Evolutionary conservation across 192 early-diverging fungal species (phyloP).

Genomic region (Nowakowskiella sp.): DNA sequence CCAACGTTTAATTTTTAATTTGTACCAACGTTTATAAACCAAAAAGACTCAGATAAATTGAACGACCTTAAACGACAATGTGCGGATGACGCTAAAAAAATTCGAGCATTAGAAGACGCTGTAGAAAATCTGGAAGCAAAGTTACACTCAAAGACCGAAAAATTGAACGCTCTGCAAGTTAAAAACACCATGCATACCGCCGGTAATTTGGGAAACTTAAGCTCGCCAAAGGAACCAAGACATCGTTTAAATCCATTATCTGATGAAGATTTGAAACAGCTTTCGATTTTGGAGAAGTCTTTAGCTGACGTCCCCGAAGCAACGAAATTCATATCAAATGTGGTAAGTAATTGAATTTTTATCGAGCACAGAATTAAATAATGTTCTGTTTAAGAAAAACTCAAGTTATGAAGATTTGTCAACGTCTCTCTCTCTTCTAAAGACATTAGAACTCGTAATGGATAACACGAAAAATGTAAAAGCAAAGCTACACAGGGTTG

Average conservation of each 20-base stretch:
- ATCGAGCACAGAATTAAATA: slow-evolving; percentile 2
- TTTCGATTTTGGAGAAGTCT: not conserved
- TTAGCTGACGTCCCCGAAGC: not conserved
- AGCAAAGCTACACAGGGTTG: slow-evolving; percentile 8
- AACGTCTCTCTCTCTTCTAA: too few relatives aligned
- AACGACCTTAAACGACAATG: slow-evolving; percentile 29
- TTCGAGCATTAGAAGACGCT: slow-evolving; percentile 30
- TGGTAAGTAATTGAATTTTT: not conserved
- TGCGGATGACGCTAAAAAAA: slow-evolving; percentile 33
- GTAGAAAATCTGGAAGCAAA: slow-evolving; percentile 31
- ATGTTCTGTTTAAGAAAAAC: too few relatives aligned
- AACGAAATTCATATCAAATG: not conserved
- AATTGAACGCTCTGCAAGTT: slow-evolving; percentile 14
- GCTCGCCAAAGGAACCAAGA: not conserved
- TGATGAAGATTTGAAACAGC: not conserved
- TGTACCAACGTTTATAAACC: not conserved
- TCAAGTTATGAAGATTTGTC: too few relatives aligned
- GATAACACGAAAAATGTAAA: slow-evolving; percentile 7
- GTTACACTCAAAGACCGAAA: slow-evolving; percentile 25
- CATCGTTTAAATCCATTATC: not conserved
- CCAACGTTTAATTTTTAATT: not conserved
- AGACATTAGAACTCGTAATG: too few relatives aligned
- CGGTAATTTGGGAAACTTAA: not conserved
- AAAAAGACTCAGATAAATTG: slow-evolving; percentile 34
- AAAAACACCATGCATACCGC: not conserved